Base-by-base conservation (phyloP, 78 protist genomes). In the Guillardia theta region DNA sequence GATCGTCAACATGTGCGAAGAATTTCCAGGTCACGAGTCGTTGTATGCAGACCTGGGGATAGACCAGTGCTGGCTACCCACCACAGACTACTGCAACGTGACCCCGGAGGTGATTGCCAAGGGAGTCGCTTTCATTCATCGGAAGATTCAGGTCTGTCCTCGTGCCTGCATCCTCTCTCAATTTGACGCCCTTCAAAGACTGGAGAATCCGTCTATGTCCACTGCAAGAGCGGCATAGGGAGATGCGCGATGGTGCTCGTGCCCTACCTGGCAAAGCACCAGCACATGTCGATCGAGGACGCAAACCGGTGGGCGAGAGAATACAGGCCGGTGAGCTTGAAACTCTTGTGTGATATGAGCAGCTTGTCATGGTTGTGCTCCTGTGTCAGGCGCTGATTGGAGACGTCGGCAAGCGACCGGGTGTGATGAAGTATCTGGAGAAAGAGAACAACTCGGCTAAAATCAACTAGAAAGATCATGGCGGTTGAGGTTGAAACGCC, bases 191-290 rank as follows among this genome's bases (percentile, higher is more conserved):
- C 39, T 27, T 58, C 70, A 58, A 58, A 70, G 87, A 43, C 87
- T 27, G 87, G 87, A 37, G 45, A 70, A 27, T 36, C 45, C 87
- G 87, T 70, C 39, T 70, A 70, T 36, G 87, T 70, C 47, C 87
- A 70, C 87, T 70, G 87, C 87, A 70, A 70, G 87, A 70, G 87
- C 44, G 87, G 87, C 5, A 36, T 70, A 1, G 87, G 87, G 9
- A 37, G 87, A 0, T 70, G 45, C 44, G 87, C 87, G 45, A 70
- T 70, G 87, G 87, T 70, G 33, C 87, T 70, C 30, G 87, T 70
- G 45, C 15, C 39, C 45, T 70, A 70, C 87, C 22, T 70, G n/a
- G 87, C 87, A 6, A 58, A 24, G 70, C 70, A 58, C 6, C 70
- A 58, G 39, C 4, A 58, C 70, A 58, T 58, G 70, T 9, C 70